A percentile compares a stretch with the other conserved stretches of the same genome.
These are phyloP conservation scores for Rhododendron henanense DNA, from an alignment of 148 eudicot genomes.

Conservation along the genomic window DNA sequence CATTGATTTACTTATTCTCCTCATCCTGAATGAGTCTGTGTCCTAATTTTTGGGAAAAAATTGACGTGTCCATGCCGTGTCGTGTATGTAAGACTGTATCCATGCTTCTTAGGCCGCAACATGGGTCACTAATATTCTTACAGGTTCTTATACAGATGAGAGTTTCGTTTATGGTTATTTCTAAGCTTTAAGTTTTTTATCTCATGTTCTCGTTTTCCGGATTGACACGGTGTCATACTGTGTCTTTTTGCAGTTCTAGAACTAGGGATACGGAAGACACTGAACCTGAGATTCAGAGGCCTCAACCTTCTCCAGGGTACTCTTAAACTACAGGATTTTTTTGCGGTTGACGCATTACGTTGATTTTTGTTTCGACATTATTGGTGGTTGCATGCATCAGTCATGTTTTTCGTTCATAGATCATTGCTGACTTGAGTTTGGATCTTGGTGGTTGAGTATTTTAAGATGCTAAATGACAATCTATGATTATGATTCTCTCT, in stretches of 20 bases:
- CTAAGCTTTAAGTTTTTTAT: background rate
- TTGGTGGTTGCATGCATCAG: background rate
- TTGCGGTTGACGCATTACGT: background rate
- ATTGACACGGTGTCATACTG: background rate
- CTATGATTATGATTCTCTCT: background rate
- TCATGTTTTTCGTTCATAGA: background rate
- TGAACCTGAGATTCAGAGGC: slow-evolving; percentile 4
- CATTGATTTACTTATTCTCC: background rate
- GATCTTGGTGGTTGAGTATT: background rate
- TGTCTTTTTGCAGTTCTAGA: slow-evolving; percentile 18
- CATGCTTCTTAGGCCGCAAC: background rate
- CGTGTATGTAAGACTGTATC: background rate
- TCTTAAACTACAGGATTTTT: background rate
- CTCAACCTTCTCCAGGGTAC: slow-evolving; percentile 30
- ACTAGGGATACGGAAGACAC: slow-evolving; percentile 11
- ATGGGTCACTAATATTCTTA: background rate
- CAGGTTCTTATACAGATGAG: background rate
- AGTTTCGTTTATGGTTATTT: background rate
- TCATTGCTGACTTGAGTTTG: background rate
- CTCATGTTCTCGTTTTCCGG: background rate
- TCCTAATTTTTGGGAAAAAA: background rate
- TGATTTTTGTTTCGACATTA: background rate
- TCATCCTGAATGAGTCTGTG: background rate
- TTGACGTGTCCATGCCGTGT: background rate
- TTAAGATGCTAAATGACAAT: background rate